phyloP scores from a whole-genome alignment of 306 rosid genomes.

The Dalbergia oliveri region DNA sequence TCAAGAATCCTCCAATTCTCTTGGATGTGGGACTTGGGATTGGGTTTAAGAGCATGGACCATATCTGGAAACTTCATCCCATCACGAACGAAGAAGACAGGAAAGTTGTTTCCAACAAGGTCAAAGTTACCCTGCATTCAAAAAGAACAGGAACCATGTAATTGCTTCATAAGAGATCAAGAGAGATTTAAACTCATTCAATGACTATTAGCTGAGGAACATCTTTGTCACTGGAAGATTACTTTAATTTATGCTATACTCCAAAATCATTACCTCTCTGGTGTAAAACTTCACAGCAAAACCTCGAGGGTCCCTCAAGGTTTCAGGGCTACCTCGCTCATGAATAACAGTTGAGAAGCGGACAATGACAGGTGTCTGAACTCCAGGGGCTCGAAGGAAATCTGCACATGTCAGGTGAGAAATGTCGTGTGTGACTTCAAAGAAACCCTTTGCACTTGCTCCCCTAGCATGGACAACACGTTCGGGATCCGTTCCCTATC shows the following conservation, averaged over 20 bases:
- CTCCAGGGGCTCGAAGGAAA: slow-evolving; percentile 93
- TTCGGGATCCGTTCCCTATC: slow-evolving; percentile 88
- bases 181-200: too few species aligned
- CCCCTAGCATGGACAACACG: slow-evolving; percentile 94
- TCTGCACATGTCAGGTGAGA: slow-evolving; percentile 84
- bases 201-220: too few species aligned
- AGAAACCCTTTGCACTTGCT: slow-evolving; percentile 89
- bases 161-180: too few species aligned
- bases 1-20: slow-evolving; percentile 89
- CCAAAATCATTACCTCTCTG: slow-evolving; percentile 60
- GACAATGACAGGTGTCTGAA: slow-evolving; percentile 84
- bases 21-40: slow-evolving; percentile 91
- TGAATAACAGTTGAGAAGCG: slow-evolving; percentile 93
- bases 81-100: slow-evolving; percentile 81
- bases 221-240: too few species aligned
- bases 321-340: slow-evolving; percentile 95
- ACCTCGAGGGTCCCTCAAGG: slow-evolving; percentile 88
- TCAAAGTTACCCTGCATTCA: slow-evolving; percentile 80
- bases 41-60: slow-evolving; percentile 88
- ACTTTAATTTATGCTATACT: too few species aligned
- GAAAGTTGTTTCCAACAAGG: slow-evolving; percentile 88
- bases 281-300: slow-evolving; percentile 89
- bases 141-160: slow-evolving; percentile 51
- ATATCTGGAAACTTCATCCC: slow-evolving; percentile 89
- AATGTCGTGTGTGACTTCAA: slow-evolving; percentile 87